Conservation (phyloP, 441 rosid genomes). For the Sinapis alba region DNA sequence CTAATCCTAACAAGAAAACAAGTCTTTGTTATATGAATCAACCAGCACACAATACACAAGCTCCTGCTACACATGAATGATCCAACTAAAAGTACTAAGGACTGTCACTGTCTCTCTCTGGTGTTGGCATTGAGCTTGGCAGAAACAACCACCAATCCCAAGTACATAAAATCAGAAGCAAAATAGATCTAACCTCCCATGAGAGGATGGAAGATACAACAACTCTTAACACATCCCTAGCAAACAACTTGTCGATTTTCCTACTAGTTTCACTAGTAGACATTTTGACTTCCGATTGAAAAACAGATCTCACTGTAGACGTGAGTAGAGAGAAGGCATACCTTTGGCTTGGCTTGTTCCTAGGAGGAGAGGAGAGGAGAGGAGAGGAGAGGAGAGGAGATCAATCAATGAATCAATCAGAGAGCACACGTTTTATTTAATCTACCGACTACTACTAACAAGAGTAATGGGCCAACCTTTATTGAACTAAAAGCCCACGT, state of each 20-base stretch:
- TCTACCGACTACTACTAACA: too few species aligned
- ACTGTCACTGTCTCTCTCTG: too few species aligned
- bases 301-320: background rate
- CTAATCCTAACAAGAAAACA: background rate
- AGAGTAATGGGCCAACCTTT: too few species aligned
- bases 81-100: too few species aligned
- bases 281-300: constrained; percentile 19
- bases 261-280: background rate
- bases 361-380: background rate
- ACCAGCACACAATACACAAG: too few species aligned
- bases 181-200: constrained; percentile 2
- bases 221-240: too few species aligned
- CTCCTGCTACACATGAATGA: too few species aligned
- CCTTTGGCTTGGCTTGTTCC: constrained; percentile 17
- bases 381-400: background rate
- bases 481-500: too few species aligned
- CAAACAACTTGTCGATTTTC: background rate
- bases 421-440: too few species aligned
- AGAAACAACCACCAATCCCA: background rate
- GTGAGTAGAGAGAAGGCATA: constrained; percentile 4
- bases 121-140: background rate
- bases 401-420: background rate
- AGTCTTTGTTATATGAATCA: background rate
- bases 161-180: background rate
- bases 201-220: background rate